Percentiles rank a stretch among this genome's conserved stretches.
Conservation (phyloP, 495 filamentous ascomycete genomes). For the Aspergillus avenaceus region DNA sequence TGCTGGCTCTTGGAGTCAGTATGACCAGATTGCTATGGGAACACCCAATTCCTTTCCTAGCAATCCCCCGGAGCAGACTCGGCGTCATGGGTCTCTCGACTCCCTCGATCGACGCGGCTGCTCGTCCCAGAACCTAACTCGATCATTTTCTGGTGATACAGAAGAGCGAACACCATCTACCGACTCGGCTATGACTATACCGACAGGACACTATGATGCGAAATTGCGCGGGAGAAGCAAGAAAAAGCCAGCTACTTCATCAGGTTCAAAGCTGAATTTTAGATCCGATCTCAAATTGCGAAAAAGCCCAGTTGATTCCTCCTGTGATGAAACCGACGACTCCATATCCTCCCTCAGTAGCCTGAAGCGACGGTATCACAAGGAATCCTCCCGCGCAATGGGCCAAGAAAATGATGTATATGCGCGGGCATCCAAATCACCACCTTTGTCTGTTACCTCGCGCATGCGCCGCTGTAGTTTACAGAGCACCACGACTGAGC, state of each 20-base stretch:
- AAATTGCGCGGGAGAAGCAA: constrained; percentile 22
- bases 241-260: constrained; percentile 1
- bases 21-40: constrained; percentile 15
- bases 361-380: constrained; percentile 11
- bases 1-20: constrained; percentile 43
- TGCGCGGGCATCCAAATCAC: constrained; percentile 29
- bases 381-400: neutral
- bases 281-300: neutral
- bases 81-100: constrained; percentile 10
- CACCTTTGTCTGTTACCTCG: constrained; percentile 39
- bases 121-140: constrained; percentile 6
- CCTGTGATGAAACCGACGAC: constrained; percentile 22
- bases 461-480: constrained; percentile 41
- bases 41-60: neutral
- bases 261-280: constrained; percentile 10
- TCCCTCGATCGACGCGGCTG: constrained; percentile 3
- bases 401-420: constrained; percentile 13
- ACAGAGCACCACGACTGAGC: constrained; percentile 30
- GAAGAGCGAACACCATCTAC: constrained; percentile 5
- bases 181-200: constrained; percentile 20
- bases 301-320: constrained; percentile 7
- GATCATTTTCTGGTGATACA: neutral
- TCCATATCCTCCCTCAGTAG: constrained; percentile 1
- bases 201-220: constrained; percentile 38
- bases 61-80: constrained; percentile 1